Evolutionary conservation across 1,284 basidiomycete species (phyloP).

Genomic region (Malassezia pachydermatis): DNA sequence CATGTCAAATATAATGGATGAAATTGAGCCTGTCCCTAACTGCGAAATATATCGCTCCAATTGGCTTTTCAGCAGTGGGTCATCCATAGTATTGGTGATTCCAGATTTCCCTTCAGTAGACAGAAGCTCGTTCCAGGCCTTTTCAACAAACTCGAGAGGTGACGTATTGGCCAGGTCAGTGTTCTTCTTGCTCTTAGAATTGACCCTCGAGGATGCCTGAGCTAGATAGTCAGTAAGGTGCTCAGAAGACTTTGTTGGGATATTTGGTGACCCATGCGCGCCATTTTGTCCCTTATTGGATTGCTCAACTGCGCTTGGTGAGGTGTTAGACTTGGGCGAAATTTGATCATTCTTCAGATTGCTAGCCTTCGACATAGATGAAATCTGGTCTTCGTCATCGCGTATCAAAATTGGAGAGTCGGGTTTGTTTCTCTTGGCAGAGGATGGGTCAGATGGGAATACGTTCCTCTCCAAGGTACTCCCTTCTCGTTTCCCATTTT

Average conservation of each 20-base stretch:
- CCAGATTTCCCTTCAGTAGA: not conserved
- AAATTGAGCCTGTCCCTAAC: no score
- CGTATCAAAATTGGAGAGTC: no score
- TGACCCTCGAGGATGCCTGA: not conserved
- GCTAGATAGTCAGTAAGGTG: not conserved
- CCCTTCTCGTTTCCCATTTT: not conserved
- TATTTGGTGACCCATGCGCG: no score
- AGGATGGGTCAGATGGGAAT: no score
- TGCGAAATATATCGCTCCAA: not conserved
- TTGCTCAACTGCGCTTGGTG: no score
- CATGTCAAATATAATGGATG: not conserved
- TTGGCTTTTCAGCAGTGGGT: not conserved
- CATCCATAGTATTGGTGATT: no score
- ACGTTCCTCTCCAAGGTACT: not conserved
- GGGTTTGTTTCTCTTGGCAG: not conserved
- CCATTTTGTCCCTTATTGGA: not conserved
- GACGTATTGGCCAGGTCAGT: not conserved
- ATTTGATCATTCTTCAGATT: not conserved
- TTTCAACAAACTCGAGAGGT: slow-evolving; percentile 11
- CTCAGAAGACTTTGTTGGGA: no score
- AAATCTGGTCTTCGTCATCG: slow-evolving; percentile 1
- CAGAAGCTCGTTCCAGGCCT: slow-evolving; percentile 11
- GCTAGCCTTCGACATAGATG: not conserved
- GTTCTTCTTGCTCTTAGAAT: not conserved
- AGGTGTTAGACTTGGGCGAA: not conserved